Percentiles rank a stretch among this genome's conserved stretches.
phyloP scores from a whole-genome alignment of 495 filamentous ascomycete genomes.

The Platismatia glauca region DNA sequence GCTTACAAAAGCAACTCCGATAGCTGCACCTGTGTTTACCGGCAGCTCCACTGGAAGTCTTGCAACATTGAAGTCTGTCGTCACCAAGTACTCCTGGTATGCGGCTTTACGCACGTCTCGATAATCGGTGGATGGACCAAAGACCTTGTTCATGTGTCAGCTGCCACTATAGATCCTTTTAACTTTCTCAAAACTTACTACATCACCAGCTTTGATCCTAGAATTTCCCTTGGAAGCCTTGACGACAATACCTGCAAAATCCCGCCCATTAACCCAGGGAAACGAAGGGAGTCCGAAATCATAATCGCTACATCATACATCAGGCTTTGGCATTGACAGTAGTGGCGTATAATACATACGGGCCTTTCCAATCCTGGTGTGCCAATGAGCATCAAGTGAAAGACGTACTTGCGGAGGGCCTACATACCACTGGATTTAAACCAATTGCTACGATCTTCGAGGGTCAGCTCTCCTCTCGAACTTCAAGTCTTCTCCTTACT shows the following conservation, averaged over 20 bases:
- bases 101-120: conserved; percentile 59
- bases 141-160: conserved; percentile 29
- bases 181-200: conserved; percentile 27
- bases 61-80: conserved; percentile 54
- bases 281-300: conserved; percentile 56
- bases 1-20: conserved; percentile 58
- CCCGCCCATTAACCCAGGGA: conserved; percentile 59
- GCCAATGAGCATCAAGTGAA: neutral
- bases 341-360: conserved; percentile 36
- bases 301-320: conserved; percentile 41
- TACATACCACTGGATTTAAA: conserved; percentile 48
- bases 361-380: conserved; percentile 55
- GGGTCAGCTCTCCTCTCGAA: conserved; percentile 5
- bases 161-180: neutral
- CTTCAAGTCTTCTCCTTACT: neutral
- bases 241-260: conserved; percentile 51
- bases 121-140: conserved; percentile 61
- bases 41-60: conserved; percentile 42
- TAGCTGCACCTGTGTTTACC: conserved; percentile 45
- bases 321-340: neutral
- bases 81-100: conserved; percentile 60
- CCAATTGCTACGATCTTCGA: conserved; percentile 46
- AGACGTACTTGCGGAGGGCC: neutral
- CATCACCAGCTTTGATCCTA: conserved; percentile 45
- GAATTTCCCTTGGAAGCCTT: conserved; percentile 35